Conservation (phyloP, 2,329 filamentous ascomycete genomes). For the Parastagonospora avenae region DNA sequence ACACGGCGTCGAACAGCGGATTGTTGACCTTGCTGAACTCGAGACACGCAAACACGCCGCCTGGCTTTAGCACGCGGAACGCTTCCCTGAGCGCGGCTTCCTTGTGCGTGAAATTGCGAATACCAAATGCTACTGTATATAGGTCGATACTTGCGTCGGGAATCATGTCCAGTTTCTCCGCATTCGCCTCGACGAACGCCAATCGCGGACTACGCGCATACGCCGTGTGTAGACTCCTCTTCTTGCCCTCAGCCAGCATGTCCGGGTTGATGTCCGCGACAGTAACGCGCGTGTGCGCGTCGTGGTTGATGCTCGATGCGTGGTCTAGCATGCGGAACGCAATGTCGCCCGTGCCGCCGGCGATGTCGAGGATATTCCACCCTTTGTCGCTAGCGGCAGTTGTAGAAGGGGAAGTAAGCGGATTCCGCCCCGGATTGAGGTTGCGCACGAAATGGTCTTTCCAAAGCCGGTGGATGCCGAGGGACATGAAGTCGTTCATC, state of each 20-base stretch:
- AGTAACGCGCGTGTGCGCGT: conserved; percentile 80
- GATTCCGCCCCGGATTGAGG: conserved; percentile 77
- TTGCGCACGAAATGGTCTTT: conserved; percentile 95
- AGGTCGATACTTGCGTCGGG: conserved; percentile 79
- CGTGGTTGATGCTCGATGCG: conserved; percentile 77
- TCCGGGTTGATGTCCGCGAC: conserved; percentile 95
- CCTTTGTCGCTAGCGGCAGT: conserved; percentile 43
- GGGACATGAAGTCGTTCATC: conserved; percentile 99
- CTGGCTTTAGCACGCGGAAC: conserved; percentile 86
- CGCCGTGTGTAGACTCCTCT: conserved; percentile 70
- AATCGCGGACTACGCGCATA: conserved; percentile 62
- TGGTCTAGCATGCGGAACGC: conserved; percentile 95
- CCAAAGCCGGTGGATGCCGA: conserved; percentile 96
- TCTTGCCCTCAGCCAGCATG: conserved; percentile 88
- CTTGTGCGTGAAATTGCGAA: conserved; percentile 96
- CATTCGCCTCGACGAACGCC: conserved; percentile 88
- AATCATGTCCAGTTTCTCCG: conserved; percentile 73
- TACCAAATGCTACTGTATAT: conserved; percentile 97
- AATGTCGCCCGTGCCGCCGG: conserved; percentile 96
- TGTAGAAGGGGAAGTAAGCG: conserved; percentile 47
- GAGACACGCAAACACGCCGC: conserved; percentile 93
- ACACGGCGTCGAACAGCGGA: conserved; percentile 78
- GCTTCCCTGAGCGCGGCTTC: conserved; percentile 81
- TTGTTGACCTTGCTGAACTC: conserved; percentile 90
- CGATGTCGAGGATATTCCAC: conserved; percentile 88